These are phyloP conservation scores for Acanthamoeba healyi DNA, from an alignment of 208 protist genomes.

Conservation along the genomic window DNA sequence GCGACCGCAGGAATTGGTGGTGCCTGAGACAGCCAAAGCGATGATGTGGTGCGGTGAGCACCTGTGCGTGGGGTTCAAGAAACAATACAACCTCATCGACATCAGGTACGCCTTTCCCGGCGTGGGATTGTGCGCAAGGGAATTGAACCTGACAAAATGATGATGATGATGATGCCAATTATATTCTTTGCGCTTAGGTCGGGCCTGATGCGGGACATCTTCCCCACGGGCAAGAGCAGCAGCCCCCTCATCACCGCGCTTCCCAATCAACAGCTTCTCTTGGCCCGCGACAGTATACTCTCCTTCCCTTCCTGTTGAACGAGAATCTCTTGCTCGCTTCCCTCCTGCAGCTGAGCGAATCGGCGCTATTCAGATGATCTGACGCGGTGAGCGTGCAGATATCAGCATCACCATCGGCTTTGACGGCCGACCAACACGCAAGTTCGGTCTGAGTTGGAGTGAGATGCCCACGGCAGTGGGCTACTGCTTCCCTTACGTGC, in stretches of 20 bases:
- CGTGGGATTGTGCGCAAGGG: background rate
- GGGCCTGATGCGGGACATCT: slow-evolving; percentile 74
- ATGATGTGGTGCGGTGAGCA: slow-evolving; percentile 81
- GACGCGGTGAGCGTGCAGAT: background rate
- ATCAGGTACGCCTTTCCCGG: background rate
- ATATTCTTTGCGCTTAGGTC: background rate
- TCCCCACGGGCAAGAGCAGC: slow-evolving; percentile 75
- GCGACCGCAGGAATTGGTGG: slow-evolving; percentile 53
- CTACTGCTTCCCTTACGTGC: slow-evolving; percentile 76
- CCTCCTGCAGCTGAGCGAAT: background rate
- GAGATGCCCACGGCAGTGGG: slow-evolving; percentile 66
- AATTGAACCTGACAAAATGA: background rate
- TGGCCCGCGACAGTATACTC: slow-evolving; percentile 80
- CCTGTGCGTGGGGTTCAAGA: slow-evolving; percentile 81
- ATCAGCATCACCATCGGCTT: slow-evolving; percentile 80
- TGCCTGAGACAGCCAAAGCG: slow-evolving; percentile 62
- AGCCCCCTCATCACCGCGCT: slow-evolving; percentile 75
- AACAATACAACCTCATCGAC: slow-evolving; percentile 82
- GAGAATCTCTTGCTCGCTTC: background rate
- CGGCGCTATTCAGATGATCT: background rate
- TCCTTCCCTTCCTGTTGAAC: background rate
- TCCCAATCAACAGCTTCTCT: slow-evolving; percentile 76
- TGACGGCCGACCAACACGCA: slow-evolving; percentile 81
- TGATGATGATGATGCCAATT: background rate
- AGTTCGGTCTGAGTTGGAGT: slow-evolving; percentile 79